Evolutionary conservation across 495 filamentous ascomycete genomes (phyloP), one percentile per base, ranked within the genome.

Genomic region (Wilcoxina mikolae): DNA sequence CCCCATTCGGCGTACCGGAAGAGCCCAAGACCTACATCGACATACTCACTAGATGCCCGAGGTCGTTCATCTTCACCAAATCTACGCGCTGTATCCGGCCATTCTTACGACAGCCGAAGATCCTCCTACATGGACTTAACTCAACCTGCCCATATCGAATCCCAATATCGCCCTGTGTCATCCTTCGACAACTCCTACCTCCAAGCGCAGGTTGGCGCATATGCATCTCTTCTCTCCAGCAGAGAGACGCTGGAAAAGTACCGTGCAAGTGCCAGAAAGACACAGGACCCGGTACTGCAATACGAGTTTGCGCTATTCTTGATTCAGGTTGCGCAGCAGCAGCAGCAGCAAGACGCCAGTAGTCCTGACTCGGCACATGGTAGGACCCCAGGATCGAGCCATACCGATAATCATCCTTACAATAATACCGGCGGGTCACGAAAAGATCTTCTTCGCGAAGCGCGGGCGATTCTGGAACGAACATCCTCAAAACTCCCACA

Each of bases 161-260:
- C 84, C 23, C 79, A 82, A 3, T 84, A 87, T 10, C 81, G 81
- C 1, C 78, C 82, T 0, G 65, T 77, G n/a, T 78, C 80, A 58
- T 74, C 78, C 9, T 73, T 87, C 52, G 84, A 93, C 65, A 91
- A 94, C 60, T 76, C 82, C 2, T 73, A 82, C 48, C 71, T 99
- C 22, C 79, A 81, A 51, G 76, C 75, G 42, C 76, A 75, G n/a
- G 81, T 96, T 15, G 91, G 91, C 18, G 81, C 77, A 57, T 89
- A 91, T 65, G 89, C 89, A 17, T 93, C 87, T 1, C 73, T 96
- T 9, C 74, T 99, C 24, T 89, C 87, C 64, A 82, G 85, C 29
- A 82, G 84, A 62, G 82, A 95, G 65, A 96, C 91, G 1, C 75
- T 99, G 53, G 89, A 96, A 56, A 95, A 95, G 90, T 99, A 99